Base-by-base conservation (phyloP, 2,329 filamentous ascomycete species). In the Apiospora hydei region DNA sequence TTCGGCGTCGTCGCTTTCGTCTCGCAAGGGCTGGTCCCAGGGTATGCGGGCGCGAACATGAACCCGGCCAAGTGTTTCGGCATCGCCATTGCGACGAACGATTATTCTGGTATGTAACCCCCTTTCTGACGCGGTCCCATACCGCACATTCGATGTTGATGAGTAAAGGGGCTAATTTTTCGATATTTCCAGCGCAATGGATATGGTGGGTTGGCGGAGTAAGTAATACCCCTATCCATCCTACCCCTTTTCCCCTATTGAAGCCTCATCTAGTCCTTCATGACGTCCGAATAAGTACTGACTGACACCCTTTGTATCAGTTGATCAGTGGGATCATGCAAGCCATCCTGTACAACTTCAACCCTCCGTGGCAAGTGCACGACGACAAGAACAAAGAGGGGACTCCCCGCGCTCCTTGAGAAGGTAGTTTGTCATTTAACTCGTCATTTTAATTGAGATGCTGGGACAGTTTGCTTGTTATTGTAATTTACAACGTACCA, bases 41-140 rank as follows among this genome's bases (percentile, higher is more conserved):
- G 84, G 3, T 86, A 84, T 75, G 80, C 79, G 13, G 84, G 85
- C 64, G 82, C 84, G 13, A 79, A 80, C 69, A 78, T 86, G 76
- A 86, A 86, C 73, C 84, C 85, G 1, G 83, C 83, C 5, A 80
- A 84, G 66, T 86, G 84, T 74, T 82, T 88, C 73, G 85, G 81
- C 0, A 82, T 81, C 16, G 84, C 83, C 46, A 82, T 85, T 38
- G 83, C 80, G 1, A 82, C 77, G 46, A 73, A 73, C 6, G 71
- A 77, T 47, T 71, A 77, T 72, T 70, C 74, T n/a, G 74, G 73
- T 77, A 73, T 43, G 74, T 38, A 67, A n/a, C 16, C 18, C n/a
- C n/a, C n/a, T n/a, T n/a, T n/a, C n/a, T n/a, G 18, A 30, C 51
- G 5, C 26, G 11, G 24, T 51, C n/a, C n/a, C n/a, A n/a, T n/a